Conservation (phyloP, 257 asterid species). For the Asclepias syriaca region DNA sequence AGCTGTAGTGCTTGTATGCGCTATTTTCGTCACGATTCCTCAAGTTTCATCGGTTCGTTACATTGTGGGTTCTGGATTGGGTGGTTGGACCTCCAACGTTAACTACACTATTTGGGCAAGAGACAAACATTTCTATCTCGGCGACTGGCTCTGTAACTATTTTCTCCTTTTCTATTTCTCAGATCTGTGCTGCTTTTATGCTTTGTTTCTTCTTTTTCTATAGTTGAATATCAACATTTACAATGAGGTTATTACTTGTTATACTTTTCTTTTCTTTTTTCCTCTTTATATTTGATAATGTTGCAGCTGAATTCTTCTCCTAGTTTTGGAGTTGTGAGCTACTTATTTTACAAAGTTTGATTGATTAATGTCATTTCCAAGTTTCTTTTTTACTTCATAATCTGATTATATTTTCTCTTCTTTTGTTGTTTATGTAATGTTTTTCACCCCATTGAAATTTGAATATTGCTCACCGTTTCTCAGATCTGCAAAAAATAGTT, state of each 20-base stretch:
- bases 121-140: conserved; percentile 37
- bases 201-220: neutral
- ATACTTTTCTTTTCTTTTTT: no score
- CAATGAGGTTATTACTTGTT: neutral
- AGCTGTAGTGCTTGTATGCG: conserved; percentile 31
- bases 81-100: conserved; percentile 37
- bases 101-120: conserved; percentile 63
- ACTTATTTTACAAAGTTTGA: neutral
- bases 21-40: conserved; percentile 18
- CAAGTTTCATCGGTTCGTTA: conserved; percentile 12
- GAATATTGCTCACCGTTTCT: neutral
- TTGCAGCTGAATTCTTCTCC: neutral
- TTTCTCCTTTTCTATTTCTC: neutral
- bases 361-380: neutral
- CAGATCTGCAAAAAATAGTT: neutral
- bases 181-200: conserved; percentile 3
- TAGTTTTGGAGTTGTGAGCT: neutral
- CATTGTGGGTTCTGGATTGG: neutral
- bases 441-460: neutral
- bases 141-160: conserved; percentile 57
- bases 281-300: neutral
- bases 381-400: neutral
- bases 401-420: neutral
- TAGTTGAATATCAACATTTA: neutral
- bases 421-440: neutral